Percentiles rank a stretch among this genome's conserved stretches.
phyloP scores from a whole-genome alignment of 2,329 filamentous ascomycete species.

The Botrytis elliptica region DNA sequence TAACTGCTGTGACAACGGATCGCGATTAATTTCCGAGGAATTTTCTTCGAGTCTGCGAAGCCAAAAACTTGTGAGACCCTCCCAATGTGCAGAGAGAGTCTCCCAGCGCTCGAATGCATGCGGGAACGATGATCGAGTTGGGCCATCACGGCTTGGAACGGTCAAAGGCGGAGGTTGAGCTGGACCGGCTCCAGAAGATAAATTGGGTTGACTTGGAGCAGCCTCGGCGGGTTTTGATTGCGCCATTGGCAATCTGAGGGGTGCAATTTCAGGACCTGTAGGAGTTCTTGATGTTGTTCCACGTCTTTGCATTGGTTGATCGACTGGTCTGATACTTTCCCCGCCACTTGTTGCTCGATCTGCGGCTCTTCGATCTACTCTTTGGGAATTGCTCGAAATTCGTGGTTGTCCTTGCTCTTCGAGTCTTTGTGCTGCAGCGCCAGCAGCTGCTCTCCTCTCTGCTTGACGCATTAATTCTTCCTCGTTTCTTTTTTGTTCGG shows the following conservation, averaged over 20 bases:
- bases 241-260: slow-evolving; percentile 36
- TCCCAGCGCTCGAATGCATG: slow-evolving; percentile 99
- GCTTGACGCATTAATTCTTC: slow-evolving; percentile 54
- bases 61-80: slow-evolving; percentile 96
- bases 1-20: slow-evolving; percentile 82
- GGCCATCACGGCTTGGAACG: slow-evolving; percentile 17
- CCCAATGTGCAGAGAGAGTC: slow-evolving; percentile 94
- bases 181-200: slow-evolving; percentile 9
- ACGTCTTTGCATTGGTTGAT: slow-evolving; percentile 33
- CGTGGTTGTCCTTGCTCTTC: slow-evolving; percentile 32
- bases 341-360: slow-evolving; percentile 28
- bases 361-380: slow-evolving; percentile 34
- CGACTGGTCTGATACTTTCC: slow-evolving; percentile 20
- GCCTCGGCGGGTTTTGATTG: slow-evolving; percentile 27
- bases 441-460: slow-evolving; percentile 61
- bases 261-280: slow-evolving; percentile 32
- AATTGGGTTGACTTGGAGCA: slow-evolving; percentile 22
- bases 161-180: slow-evolving; percentile 21
- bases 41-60: slow-evolving; percentile 90
- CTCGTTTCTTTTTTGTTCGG: slow-evolving; percentile 53
- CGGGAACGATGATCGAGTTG: slow-evolving; percentile 71
- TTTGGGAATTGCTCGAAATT: slow-evolving; percentile 38
- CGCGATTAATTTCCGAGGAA: slow-evolving; percentile 76
- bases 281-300: slow-evolving; percentile 33
- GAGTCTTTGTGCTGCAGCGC: slow-evolving; percentile 46